phyloP scores from a whole-genome alignment of 2,329 filamentous ascomycete genomes.

The Pseudocercospora eumusae region DNA sequence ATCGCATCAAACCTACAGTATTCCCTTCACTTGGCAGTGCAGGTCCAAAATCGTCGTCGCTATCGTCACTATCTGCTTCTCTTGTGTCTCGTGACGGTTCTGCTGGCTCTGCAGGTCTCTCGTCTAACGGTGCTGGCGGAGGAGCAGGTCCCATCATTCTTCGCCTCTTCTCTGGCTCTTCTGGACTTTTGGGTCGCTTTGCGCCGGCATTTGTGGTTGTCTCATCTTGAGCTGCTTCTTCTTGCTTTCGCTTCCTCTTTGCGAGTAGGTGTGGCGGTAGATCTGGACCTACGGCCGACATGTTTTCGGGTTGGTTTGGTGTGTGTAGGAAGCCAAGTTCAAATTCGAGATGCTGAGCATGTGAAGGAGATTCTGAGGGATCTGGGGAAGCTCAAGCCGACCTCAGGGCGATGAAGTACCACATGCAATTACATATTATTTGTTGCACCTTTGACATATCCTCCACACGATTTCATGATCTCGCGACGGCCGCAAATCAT shows the following conservation, averaged over 20 bases:
- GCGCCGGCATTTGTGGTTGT: constrained; percentile 44
- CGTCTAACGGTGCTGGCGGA: constrained; percentile 53
- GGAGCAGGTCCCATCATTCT: constrained; percentile 59
- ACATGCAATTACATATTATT: constrained; percentile 2
- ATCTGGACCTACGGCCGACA: constrained; percentile 70
- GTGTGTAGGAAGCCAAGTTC: not conserved
- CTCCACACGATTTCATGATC: not conserved
- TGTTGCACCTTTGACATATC: not conserved
- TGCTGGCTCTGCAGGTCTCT: constrained; percentile 47
- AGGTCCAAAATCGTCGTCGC: constrained; percentile 49
- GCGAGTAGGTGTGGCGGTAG: constrained; percentile 65
- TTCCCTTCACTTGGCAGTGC: constrained; percentile 41
- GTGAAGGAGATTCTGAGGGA: not conserved
- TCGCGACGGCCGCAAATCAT: not conserved
- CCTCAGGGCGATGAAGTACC: not conserved
- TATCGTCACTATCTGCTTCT: constrained; percentile 35
- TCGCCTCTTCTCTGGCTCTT: constrained; percentile 52
- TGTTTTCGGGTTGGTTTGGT: constrained; percentile 40
- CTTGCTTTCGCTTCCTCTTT: constrained; percentile 53
- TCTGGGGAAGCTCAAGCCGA: not conserved
- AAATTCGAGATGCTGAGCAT: not conserved
- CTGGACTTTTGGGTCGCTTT: constrained; percentile 40
- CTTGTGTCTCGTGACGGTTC: constrained; percentile 31
- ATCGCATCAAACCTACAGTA: not conserved
- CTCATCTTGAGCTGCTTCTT: constrained; percentile 43